Conservation (phyloP, 768 basidiomycete species). For the Pisolithus marmoratus region DNA sequence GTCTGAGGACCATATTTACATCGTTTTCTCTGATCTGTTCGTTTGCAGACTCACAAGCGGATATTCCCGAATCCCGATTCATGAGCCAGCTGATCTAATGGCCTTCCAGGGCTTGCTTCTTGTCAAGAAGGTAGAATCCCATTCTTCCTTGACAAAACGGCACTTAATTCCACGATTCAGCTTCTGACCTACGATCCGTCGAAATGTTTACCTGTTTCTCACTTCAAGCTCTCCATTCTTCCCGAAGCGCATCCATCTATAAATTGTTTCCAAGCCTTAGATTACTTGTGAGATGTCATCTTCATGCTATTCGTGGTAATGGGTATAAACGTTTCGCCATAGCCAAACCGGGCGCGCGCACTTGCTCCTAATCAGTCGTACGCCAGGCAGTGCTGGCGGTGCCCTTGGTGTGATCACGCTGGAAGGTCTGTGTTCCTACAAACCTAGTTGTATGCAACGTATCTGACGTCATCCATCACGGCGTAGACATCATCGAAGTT, state of each 20-base stretch:
- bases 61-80: slow-evolving; percentile 90
- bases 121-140: slow-evolving; percentile 62
- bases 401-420: slow-evolving; percentile 89
- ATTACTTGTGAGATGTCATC: slow-evolving; percentile 65
- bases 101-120: slow-evolving; percentile 80
- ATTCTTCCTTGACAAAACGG: slow-evolving; percentile 1
- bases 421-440: slow-evolving; percentile 47
- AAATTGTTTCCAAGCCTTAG: slow-evolving; percentile 91
- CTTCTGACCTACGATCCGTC: slow-evolving; percentile 86
- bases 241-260: slow-evolving; percentile 87
- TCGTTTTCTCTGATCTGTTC: slow-evolving; percentile 3
- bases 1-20: neutral
- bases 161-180: slow-evolving; percentile 32
- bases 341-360: slow-evolving; percentile 95
- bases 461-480: neutral
- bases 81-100: slow-evolving; percentile 59
- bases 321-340: slow-evolving; percentile 1
- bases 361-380: slow-evolving; percentile 76
- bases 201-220: slow-evolving; percentile 64
- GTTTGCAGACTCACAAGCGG: slow-evolving; percentile 59
- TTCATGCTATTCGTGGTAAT: neutral
- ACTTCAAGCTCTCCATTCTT: slow-evolving; percentile 74
- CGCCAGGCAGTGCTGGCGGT: slow-evolving; percentile 78
- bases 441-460: neutral
- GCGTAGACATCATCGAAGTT: slow-evolving; percentile 69